phyloP scores from a whole-genome alignment of 306 rosid genomes.

The Vachellia collinsii region DNA sequence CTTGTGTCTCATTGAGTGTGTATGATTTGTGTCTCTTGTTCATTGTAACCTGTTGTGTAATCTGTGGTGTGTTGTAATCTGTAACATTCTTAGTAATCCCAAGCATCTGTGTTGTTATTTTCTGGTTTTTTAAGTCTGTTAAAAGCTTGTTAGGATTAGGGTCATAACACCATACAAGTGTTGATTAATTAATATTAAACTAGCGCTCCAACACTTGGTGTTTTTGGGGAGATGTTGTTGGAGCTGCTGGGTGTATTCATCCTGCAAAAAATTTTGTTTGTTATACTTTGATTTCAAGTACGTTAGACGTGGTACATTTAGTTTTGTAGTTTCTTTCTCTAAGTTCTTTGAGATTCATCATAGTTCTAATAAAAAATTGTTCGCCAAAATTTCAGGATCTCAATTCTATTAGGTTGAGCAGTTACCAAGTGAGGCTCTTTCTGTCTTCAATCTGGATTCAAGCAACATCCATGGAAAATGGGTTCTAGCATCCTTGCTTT shows the following conservation, averaged over 20 bases:
- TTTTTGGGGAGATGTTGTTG: not conserved
- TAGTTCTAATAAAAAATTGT: slow-evolving; percentile 31
- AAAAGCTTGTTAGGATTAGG: no score
- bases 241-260: not conserved
- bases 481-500: no score
- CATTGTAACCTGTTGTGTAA: no score
- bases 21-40: no score
- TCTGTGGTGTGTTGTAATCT: no score
- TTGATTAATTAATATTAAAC: no score
- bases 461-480: slow-evolving; percentile 79
- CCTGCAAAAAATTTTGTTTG: slow-evolving; percentile 6
- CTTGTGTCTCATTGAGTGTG: no score
- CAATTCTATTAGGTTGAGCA: slow-evolving; percentile 81
- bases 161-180: no score
- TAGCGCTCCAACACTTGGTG: no score
- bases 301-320: slow-evolving; percentile 4
- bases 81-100: no score
- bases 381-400: slow-evolving; percentile 58
- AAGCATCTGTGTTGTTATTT: no score
- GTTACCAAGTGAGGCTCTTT: slow-evolving; percentile 92
- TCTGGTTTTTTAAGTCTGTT: no score
- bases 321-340: slow-evolving; percentile 10
- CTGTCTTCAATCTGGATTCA: slow-evolving; percentile 98
- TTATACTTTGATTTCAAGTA: slow-evolving; percentile 10
- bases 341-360: slow-evolving; percentile 16